A percentile compares a stretch with the other conserved stretches of the same genome.
Evolutionary conservation across 2,329 filamentous ascomycete species (phyloP).

Genomic region (Ciborinia camelliae): DNA sequence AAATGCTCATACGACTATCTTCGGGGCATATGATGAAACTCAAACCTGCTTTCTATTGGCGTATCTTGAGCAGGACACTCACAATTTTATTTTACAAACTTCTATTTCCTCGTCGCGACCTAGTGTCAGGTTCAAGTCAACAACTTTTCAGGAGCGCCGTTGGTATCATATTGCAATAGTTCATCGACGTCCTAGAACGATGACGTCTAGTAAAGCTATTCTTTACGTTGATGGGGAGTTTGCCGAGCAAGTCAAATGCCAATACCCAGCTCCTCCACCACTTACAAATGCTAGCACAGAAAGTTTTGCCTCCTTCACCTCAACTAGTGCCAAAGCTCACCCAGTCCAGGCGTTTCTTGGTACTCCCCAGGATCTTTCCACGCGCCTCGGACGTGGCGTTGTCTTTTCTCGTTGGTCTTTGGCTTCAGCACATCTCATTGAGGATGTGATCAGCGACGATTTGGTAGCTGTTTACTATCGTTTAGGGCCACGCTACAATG

Average conservation of each 20-base stretch:
- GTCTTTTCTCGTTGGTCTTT: conserved; percentile 82
- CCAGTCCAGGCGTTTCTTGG: conserved; percentile 90
- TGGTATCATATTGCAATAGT: conserved; percentile 96
- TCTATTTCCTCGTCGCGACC: conserved; percentile 82
- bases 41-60: conserved; percentile 92
- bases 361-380: conserved; percentile 83
- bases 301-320: conserved; percentile 67
- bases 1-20: conserved; percentile 86
- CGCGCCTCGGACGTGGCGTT: conserved; percentile 67
- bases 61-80: conserved; percentile 90
- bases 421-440: conserved; percentile 83
- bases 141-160: conserved; percentile 66
- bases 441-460: conserved; percentile 85
- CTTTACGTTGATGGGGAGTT: conserved; percentile 94
- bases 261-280: conserved; percentile 77
- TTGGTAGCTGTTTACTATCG: conserved; percentile 86
- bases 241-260: conserved; percentile 83
- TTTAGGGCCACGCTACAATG: conserved; percentile 85
- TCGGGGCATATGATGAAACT: conserved; percentile 87
- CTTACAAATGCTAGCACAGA: conserved; percentile 59
- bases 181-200: conserved; percentile 73
- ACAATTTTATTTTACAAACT: conserved; percentile 92
- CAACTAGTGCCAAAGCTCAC: conserved; percentile 54
- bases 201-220: conserved; percentile 74
- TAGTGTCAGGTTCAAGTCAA: conserved; percentile 88